Conservation (phyloP, 176 grass and related monocot genomes). For the Lolium multiflorum region DNA sequence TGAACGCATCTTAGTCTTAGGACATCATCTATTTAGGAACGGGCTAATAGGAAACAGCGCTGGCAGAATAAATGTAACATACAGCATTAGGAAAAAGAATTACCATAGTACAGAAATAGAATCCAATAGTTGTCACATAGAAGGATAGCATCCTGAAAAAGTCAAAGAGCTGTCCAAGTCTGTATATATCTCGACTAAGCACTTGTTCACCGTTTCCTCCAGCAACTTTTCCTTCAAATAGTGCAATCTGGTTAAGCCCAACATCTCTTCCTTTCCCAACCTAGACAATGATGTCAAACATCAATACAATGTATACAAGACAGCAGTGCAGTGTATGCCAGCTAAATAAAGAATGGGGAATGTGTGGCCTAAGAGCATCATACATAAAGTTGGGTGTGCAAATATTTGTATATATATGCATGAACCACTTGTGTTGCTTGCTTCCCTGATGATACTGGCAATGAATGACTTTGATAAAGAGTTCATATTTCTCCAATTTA, state of each 20-base stretch:
- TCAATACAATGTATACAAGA: slow-evolving; percentile 21
- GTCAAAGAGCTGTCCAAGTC: slow-evolving; percentile 96
- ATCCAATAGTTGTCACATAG: slow-evolving; percentile 90
- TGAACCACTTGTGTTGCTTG: background rate
- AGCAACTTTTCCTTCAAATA: slow-evolving; percentile 99
- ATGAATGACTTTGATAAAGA: slow-evolving; percentile 7
- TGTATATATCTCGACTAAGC: slow-evolving; percentile 93
- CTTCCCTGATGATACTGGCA: background rate
- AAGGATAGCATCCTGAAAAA: slow-evolving; percentile 98
- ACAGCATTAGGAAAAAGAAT: slow-evolving; percentile 28
- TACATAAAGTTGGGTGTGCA: background rate
- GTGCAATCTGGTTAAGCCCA: slow-evolving; percentile 91
- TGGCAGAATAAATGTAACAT: slow-evolving; percentile 18
- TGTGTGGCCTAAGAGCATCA: background rate
- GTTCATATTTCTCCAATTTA: background rate
- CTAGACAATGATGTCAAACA: slow-evolving; percentile 49
- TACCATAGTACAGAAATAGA: slow-evolving; percentile 98
- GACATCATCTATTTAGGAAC: background rate
- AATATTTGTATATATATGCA: background rate
- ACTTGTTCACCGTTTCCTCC: slow-evolving; percentile 98
- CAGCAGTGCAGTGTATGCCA: background rate
- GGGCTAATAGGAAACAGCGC: background rate
- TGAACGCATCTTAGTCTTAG: background rate
- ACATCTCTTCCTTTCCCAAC: slow-evolving; percentile 97
- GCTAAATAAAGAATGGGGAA: slow-evolving; percentile 9